Evolutionary conservation across 495 filamentous ascomycete genomes (phyloP), one percentile per base, ranked within the genome.

Genomic region (Entonaema liquescens): DNA sequence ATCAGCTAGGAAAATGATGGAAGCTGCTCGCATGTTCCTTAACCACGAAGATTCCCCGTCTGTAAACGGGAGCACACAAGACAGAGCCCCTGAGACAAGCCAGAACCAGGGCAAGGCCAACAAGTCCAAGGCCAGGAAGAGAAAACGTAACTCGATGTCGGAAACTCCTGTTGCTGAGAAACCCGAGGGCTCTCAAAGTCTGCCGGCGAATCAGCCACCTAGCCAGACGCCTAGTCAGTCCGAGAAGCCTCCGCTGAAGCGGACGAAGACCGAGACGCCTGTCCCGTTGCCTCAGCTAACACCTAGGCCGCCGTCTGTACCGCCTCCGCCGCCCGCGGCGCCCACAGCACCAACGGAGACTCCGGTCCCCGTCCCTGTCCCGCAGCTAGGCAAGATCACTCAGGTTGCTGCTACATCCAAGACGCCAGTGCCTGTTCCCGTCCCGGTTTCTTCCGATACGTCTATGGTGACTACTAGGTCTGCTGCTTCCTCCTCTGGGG

Each of bases 201-300:
- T 61, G 33, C 62, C 78, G 36, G 55, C 62, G 13, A 72, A 64
- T 53, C 49, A 28, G 15, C 26, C 49, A 5, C 4, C 49, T 9
- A 56, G 28, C 53, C 72, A 70, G 26, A 68, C 59, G 31, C 71
- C 61, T 25, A 72, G n/a, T 17, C 75, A 77, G 15, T 36, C 70
- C 29, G 75, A 77, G 42, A 74, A 26, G 50, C 80, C 80, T 11
- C 82, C 77, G 53, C 25, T 79, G 36, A 90, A 90, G 79, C 84
- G 86, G 28, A 86, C 80, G 59, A 89, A 89, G 70, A 88, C 81
- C 6, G 87, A 85, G 76, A 86, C 81, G 21, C 85, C 81, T 36
- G 83, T 84, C 29, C 85, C 82, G 52, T 80, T 78, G 65, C 84
- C 83, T 31, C 76, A 83, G 28, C 72, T 81, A 19, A 77, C 78